These are phyloP conservation scores for Fusarium dimerum DNA, from an alignment of 2,329 filamentous ascomycete species.

Conservation along the genomic window DNA sequence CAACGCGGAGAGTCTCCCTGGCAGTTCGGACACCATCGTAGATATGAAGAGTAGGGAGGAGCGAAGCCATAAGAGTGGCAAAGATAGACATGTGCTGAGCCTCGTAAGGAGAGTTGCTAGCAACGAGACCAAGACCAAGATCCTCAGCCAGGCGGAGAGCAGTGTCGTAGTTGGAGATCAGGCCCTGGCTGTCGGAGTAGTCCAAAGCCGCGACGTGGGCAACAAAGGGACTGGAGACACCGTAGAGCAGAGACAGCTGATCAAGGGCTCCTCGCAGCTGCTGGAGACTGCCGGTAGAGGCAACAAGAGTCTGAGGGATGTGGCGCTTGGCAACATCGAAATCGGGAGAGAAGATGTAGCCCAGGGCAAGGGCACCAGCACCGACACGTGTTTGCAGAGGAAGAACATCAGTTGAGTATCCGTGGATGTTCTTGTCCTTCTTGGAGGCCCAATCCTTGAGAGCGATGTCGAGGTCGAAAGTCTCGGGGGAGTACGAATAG, in stretches of 20 bases:
- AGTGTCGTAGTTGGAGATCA: slow-evolving; percentile 85
- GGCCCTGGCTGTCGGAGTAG: slow-evolving; percentile 67
- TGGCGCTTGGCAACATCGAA: slow-evolving; percentile 90
- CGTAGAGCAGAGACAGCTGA: slow-evolving; percentile 88
- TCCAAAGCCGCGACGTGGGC: slow-evolving; percentile 91
- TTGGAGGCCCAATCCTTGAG: slow-evolving; percentile 74
- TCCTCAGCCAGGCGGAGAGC: slow-evolving; percentile 84
- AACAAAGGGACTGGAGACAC: slow-evolving; percentile 88
- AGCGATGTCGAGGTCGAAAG: slow-evolving; percentile 86
- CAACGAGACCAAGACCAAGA: slow-evolving; percentile 81
- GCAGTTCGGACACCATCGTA: slow-evolving; percentile 86
- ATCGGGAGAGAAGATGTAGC: slow-evolving; percentile 97
- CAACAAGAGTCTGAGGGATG: slow-evolving; percentile 87
- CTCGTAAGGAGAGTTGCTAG: slow-evolving; percentile 85
- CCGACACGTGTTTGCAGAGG: slow-evolving; percentile 85
- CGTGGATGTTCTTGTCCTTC: slow-evolving; percentile 77
- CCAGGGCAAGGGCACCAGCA: slow-evolving; percentile 86
- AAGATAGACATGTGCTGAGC: slow-evolving; percentile 95
- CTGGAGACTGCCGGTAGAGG: slow-evolving; percentile 78
- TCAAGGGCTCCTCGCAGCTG: slow-evolving; percentile 83
- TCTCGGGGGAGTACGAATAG: slow-evolving; percentile 93
- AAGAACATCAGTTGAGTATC: slow-evolving; percentile 75
- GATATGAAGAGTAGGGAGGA: slow-evolving; percentile 82
- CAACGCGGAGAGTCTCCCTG: slow-evolving; percentile 77
- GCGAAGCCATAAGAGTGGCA: slow-evolving; percentile 74